These are phyloP conservation scores for Cytospora leucostoma DNA, from an alignment of 2,329 filamentous ascomycete species.

Conservation along the genomic window DNA sequence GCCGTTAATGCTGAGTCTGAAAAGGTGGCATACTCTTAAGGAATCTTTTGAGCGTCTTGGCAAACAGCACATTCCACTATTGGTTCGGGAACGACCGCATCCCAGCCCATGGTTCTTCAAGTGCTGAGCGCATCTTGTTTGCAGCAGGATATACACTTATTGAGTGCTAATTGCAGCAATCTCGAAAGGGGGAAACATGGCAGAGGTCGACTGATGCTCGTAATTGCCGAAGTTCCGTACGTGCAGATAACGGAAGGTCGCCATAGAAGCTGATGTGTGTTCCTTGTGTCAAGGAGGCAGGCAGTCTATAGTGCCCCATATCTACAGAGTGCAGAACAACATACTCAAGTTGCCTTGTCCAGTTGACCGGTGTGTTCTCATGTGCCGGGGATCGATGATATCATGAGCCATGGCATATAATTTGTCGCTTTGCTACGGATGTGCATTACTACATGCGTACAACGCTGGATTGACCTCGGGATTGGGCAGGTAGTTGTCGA, in stretches of 20 bases:
- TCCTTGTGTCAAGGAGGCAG: neutral
- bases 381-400: no score
- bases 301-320: no score
- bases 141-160: neutral
- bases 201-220: neutral
- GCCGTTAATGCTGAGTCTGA: neutral
- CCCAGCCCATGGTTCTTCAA: neutral
- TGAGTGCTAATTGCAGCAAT: neutral
- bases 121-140: neutral
- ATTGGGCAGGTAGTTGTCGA: no score
- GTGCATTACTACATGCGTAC: no score
- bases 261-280: neutral
- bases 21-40: neutral
- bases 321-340: no score
- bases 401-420: no score
- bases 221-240: neutral
- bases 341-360: no score
- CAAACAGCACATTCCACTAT: neutral
- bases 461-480: no score
- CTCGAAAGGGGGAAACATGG: neutral
- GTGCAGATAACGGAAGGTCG: neutral
- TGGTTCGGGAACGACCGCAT: neutral
- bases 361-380: no score
- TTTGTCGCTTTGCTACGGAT: no score
- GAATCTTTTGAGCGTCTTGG: neutral